phyloP scores from a whole-genome alignment of 1,284 basidiomycete species.

The Trichosporon coremiiforme region DNA sequence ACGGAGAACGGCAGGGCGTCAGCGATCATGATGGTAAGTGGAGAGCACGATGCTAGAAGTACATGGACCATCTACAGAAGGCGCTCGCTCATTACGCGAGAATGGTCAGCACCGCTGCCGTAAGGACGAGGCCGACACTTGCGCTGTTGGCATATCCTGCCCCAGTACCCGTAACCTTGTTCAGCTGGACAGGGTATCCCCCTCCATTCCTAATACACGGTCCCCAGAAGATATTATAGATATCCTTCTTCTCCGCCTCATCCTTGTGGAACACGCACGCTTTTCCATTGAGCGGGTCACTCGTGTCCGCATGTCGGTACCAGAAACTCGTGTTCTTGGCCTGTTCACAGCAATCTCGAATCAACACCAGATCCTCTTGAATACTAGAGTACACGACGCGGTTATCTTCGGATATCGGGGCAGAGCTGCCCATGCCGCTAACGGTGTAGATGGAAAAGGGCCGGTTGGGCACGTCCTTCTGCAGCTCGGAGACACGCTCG shows the following conservation, averaged over 20 bases:
- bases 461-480: background rate
- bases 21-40: background rate
- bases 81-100: background rate
- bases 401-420: background rate
- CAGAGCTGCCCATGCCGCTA: no score
- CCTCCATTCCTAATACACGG: background rate
- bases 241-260: background rate
- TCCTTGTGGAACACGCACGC: background rate
- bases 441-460: background rate
- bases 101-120: background rate
- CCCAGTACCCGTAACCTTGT: background rate
- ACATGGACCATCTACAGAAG: background rate
- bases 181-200: background rate
- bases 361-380: background rate
- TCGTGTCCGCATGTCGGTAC: background rate
- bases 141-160: background rate
- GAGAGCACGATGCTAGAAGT: background rate
- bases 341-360: background rate
- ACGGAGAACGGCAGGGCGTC: background rate
- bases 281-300: background rate
- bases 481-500: background rate
- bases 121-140: background rate
- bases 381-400: background rate
- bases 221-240: background rate
- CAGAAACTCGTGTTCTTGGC: background rate